phyloP scores from a whole-genome alignment of 495 filamentous ascomycete genomes.

The Cudoniella acicularis region DNA sequence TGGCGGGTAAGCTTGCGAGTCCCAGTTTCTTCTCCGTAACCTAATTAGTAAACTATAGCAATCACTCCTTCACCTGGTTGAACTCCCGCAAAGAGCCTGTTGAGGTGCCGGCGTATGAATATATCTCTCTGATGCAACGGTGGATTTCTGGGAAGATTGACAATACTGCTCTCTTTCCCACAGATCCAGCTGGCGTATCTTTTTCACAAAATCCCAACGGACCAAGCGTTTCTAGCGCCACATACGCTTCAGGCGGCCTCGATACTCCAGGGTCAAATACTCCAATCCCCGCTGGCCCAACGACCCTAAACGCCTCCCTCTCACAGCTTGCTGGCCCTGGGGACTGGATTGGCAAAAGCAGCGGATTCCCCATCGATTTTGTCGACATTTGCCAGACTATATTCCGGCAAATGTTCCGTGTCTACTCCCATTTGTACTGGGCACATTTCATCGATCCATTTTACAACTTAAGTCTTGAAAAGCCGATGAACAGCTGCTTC shows the following conservation, averaged over 20 bases:
- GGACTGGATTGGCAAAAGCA: constrained; percentile 82
- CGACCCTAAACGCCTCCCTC: constrained; percentile 41
- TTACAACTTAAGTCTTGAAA: constrained; percentile 77
- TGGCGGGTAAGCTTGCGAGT: constrained; percentile 63
- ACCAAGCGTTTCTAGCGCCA: constrained; percentile 42
- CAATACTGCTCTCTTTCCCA: constrained; percentile 82
- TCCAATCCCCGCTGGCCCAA: constrained; percentile 47
- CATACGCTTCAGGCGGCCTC: constrained; percentile 58
- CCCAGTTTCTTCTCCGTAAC: constrained; percentile 28
- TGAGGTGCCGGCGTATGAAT: constrained; percentile 75
- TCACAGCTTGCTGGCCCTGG: constrained; percentile 44
- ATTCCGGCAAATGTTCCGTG: constrained; percentile 95
- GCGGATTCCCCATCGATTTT: constrained; percentile 84
- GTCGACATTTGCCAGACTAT: constrained; percentile 83
- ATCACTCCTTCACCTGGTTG: constrained; percentile 89
- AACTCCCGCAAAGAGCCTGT: constrained; percentile 59
- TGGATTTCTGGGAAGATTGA: constrained; percentile 93
- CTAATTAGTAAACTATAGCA: constrained; percentile 42
- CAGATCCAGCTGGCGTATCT: constrained; percentile 56
- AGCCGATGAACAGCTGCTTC: constrained; percentile 92
- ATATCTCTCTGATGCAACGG: constrained; percentile 87
- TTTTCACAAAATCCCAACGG: constrained; percentile 47
- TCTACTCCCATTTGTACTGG: constrained; percentile 89
- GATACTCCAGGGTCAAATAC: constrained; percentile 51
- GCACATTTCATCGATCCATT: constrained; percentile 78